Evolutionary conservation across 2,329 filamentous ascomycete genomes (phyloP), one percentile per base, ranked within the genome.

Genomic region (Ascochyta clinopodiicola): DNA sequence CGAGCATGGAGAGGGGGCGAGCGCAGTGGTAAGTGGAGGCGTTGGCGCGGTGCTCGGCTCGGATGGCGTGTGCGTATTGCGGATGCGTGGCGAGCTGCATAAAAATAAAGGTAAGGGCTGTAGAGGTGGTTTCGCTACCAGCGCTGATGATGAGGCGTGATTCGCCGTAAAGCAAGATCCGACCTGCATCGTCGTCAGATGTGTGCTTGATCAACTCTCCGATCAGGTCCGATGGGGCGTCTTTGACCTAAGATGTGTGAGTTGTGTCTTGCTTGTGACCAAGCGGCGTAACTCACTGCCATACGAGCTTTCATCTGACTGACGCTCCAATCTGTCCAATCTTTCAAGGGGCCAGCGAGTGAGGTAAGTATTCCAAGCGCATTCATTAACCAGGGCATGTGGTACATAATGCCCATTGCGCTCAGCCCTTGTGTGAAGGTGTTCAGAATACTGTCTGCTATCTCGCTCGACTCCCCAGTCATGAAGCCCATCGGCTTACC

Each of bases 91-190:
- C 63, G 6, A 72, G 67, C 2, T 69, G 63, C 47, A 69, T 62
- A 68, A 86, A 76, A 38, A 80, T 78, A 60, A 85, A 83, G 17
- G 77, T 78, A 58, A 86, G 75, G 10, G 82, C 77, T 44, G 82
- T 79, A 43, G 77, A 79, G 3, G 81, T 84, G 0, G 82, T 84
- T 29, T 80, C 81, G 17, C 66, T 68, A 13, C 70, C 68, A 1
- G 70, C 69, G n/a, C 60, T 63, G 35, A 73, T 66, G 34, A 72
- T 69, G n/a, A 72, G 60, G 22, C 70, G 67, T 2, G 69, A 70
- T 42, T 72, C 70, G 17, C 67, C 64, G 36, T 62, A 61, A n/a
- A 71, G 64, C 9, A 69, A 58, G 13, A 53, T 51, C 15, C 56
- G 54, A 22, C 67, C 68, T 24, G 57, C 52, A 3, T 39, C 13